A percentile compares a stretch with the other conserved stretches of the same genome.
Conservation (phyloP, 345 rosid species). For the Salix udensis region DNA sequence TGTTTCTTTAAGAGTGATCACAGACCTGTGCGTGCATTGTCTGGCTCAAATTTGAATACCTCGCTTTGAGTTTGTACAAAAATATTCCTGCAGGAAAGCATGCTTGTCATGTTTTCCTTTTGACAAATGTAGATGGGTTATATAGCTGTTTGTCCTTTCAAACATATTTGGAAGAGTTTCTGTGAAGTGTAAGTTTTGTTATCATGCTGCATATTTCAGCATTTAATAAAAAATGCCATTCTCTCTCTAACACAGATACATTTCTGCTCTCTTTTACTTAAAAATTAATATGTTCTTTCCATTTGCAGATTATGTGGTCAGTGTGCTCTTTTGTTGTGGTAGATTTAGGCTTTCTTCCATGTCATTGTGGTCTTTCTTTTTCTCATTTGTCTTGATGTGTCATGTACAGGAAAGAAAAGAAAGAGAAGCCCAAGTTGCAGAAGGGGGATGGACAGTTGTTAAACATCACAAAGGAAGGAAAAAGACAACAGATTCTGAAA, state of each 20-base stretch:
- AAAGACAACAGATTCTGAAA: slow-evolving; percentile 70
- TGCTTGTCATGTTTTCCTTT: neutral
- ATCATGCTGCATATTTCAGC: neutral
- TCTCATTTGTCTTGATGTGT: slow-evolving; percentile 12
- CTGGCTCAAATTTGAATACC: neutral
- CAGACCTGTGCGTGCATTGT: neutral
- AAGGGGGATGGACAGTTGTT: slow-evolving; percentile 98
- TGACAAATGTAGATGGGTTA: neutral
- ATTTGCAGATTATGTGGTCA: neutral
- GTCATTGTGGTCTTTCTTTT: neutral
- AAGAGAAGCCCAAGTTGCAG: slow-evolving; percentile 77
- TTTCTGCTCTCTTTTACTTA: neutral
- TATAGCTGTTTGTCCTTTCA: neutral
- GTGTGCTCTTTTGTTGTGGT: neutral
- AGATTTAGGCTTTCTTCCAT: neutral
- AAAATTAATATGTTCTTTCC: neutral
- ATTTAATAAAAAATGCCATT: neutral
- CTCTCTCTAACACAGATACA: neutral
- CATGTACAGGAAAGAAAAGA: slow-evolving; percentile 63
- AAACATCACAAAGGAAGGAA: slow-evolving; percentile 94
- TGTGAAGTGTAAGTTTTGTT: neutral
- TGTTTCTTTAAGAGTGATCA: neutral
- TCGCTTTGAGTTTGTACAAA: neutral
- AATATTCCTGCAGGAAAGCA: neutral
- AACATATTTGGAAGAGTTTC: neutral